Evolutionary conservation across 768 basidiomycete species (phyloP), one percentile per base, ranked within the genome.

Genomic region (Saitozyma sp.): DNA sequence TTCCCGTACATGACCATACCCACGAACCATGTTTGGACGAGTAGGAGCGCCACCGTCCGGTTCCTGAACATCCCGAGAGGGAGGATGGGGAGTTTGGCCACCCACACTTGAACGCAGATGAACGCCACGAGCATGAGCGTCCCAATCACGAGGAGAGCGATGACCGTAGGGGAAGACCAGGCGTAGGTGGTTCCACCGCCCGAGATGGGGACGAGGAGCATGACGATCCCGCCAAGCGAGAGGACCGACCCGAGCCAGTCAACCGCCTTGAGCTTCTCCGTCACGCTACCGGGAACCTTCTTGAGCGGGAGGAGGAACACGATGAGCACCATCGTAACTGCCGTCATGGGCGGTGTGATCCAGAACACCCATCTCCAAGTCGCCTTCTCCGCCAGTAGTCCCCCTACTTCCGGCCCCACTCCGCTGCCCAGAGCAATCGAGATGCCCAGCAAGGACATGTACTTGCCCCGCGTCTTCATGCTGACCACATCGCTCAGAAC

Each of bases 341-440:
- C 61, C 4, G 61, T 59, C 29, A 70, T 16, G 11, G 45, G 61
- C 11, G 63, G 55, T 9, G 65, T 67, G 37, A 67, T 64, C 63
- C 67, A 65, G 58, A 66, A 67, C 3, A 51, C 50, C 65, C 61
- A 66, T 13, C 17, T 17, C 67, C 65, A 71, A 9, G 53, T 68
- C 5, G 51, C 64, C 42, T 57, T 57, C 37, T 68, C 63, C 11
- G 67, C 64, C 49, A 68, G 55, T 0, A 83, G 83, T 56, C 88
- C 88, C 6, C 89, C 89, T 5, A 89, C 80, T 0, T 88, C 80
- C 0, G 89, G 89, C 0, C 89, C 88, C 5, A 87, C 81, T 0
- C 85, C 84, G 68, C 86, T 88, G 5, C 69, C 65, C 20, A 45
- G 13, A 13, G 65, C 63, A 7, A 61, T 63, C n/a, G 58, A 64